Conservation (phyloP, 1,284 basidiomycete species). For the Cutaneotrichosporon sp. region DNA sequence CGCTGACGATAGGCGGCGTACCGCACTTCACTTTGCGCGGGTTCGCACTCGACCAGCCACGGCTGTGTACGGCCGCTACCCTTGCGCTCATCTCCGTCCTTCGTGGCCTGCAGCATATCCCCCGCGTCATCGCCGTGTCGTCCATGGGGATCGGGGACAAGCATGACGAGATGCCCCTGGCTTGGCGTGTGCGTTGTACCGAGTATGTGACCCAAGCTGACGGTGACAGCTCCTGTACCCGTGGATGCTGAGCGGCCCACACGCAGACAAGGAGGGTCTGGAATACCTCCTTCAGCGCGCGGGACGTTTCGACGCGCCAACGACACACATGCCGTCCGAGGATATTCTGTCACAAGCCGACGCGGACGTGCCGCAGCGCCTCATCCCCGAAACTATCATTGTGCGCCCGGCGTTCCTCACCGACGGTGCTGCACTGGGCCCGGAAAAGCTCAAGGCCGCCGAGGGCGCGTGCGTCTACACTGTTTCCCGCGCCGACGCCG, state of each 20-base stretch:
- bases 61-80: slow-evolving; percentile 20
- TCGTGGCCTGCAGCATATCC: slow-evolving; percentile 1
- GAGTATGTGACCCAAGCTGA: too few relatives aligned
- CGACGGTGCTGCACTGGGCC: slow-evolving; percentile 12
- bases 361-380: slow-evolving; percentile 2
- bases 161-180: slow-evolving; percentile 23
- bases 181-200: slow-evolving; percentile 18
- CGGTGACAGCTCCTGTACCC: slow-evolving; percentile 24
- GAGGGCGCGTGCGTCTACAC: slow-evolving; percentile 18
- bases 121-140: slow-evolving; percentile 23
- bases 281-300: slow-evolving; percentile 27
- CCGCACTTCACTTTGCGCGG: slow-evolving; percentile 18
- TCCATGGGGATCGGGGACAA: slow-evolving; percentile 31
- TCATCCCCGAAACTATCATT: slow-evolving; percentile 25
- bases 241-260: slow-evolving; percentile 20
- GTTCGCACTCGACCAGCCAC: slow-evolving; percentile 20
- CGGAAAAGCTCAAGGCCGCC: slow-evolving; percentile 6
- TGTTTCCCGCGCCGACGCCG: slow-evolving; percentile 21
- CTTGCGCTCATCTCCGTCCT: slow-evolving; percentile 20
- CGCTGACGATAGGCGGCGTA: slow-evolving; percentile 14
- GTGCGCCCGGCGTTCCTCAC: slow-evolving; percentile 24
- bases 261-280: slow-evolving; percentile 28
- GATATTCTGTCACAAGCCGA: slow-evolving; percentile 9
- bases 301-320: background rate
- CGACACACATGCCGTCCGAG: background rate